Conservation (phyloP, 805 yeast genomes). For the Pichia phayaonensis region DNA sequence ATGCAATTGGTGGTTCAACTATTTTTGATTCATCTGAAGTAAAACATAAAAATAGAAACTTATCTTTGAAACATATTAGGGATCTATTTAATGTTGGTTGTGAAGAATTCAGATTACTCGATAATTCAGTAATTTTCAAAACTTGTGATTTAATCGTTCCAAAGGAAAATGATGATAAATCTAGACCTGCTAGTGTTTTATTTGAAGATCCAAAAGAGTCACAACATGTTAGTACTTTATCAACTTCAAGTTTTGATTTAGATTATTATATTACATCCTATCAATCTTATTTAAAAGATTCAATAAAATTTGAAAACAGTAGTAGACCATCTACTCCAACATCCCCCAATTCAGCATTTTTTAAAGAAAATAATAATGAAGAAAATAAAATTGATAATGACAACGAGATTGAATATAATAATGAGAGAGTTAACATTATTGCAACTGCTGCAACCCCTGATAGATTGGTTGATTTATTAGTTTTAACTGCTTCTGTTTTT, state of each 20-base stretch:
- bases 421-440: conserved; percentile 19
- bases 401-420: background rate
- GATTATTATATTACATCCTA: conserved; percentile 25
- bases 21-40: conserved; percentile 5
- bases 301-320: background rate
- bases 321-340: background rate
- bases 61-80: conserved; percentile 46
- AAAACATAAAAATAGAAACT: conserved; percentile 30
- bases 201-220: conserved; percentile 23
- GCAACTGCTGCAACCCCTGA: conserved; percentile 65
- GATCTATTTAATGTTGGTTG: conserved; percentile 60
- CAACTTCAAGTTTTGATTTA: conserved; percentile 27
- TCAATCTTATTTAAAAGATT: conserved; percentile 20
- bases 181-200: conserved; percentile 27
- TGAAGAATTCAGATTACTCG: conserved; percentile 43
- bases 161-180: conserved; percentile 24
- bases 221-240: conserved; percentile 29
- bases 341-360: background rate
- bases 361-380: background rate
- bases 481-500: conserved; percentile 60
- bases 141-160: conserved; percentile 25
- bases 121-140: conserved; percentile 53
- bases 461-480: conserved; percentile 69
- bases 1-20: conserved; percentile 41
- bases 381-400: background rate